Percentiles rank a stretch among this genome's conserved stretches.
phyloP scores from a whole-genome alignment of 805 yeast species.

The Starmerella geochares region DNA sequence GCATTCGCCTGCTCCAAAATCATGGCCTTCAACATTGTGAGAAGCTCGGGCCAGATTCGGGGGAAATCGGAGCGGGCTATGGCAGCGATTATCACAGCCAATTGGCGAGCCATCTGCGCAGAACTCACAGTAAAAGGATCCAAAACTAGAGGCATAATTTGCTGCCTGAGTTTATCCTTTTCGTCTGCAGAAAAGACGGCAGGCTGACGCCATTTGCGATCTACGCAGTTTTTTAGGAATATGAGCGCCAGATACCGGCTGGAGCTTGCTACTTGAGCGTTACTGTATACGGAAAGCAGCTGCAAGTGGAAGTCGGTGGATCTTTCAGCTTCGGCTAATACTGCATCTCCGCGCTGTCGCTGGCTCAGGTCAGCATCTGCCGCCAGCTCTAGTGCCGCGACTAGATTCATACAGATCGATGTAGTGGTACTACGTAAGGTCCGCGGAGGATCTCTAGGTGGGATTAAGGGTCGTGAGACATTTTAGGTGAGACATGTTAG shows the following conservation, averaged over 20 bases:
- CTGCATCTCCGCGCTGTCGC: constrained; percentile 23
- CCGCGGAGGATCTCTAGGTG: background rate
- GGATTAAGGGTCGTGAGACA: background rate
- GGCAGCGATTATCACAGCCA: constrained; percentile 70
- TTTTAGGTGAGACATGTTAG: no score
- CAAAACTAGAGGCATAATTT: constrained; percentile 6
- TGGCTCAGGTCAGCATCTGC: constrained; percentile 17
- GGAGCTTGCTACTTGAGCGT: constrained; percentile 28
- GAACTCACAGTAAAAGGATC: constrained; percentile 41
- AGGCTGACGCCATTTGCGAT: constrained; percentile 70
- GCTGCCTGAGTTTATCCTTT: constrained; percentile 41
- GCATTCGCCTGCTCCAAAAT: constrained; percentile 1
- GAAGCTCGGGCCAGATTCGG: constrained; percentile 68
- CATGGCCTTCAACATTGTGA: constrained; percentile 43
- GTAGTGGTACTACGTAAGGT: background rate
- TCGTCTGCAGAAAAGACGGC: constrained; percentile 54
- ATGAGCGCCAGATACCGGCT: constrained; percentile 79
- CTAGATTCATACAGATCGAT: constrained; percentile 17
- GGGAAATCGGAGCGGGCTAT: constrained; percentile 83
- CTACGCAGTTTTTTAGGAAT: constrained; percentile 79
- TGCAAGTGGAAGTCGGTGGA: constrained; percentile 18
- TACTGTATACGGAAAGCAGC: constrained; percentile 21
- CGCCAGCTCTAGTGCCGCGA: constrained; percentile 22
- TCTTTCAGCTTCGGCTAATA: constrained; percentile 8
- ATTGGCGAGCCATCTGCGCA: constrained; percentile 62